phyloP scores from a whole-genome alignment of 148 eudicot species.

The Cornus kousa region DNA sequence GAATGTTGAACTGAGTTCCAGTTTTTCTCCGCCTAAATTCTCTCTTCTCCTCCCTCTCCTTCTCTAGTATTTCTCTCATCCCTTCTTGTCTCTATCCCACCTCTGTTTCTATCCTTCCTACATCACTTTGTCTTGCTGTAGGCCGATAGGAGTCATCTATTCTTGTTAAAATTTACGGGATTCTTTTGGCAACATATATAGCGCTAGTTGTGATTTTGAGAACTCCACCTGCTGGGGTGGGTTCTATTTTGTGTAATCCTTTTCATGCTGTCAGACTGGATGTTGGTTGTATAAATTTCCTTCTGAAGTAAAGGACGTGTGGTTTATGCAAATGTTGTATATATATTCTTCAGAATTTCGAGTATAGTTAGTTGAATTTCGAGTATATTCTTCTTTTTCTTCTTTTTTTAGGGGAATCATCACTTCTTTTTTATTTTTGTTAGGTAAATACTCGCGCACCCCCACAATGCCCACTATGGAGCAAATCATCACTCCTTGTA shows the following conservation, averaged over 20 bases:
- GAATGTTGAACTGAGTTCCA: too few species aligned
- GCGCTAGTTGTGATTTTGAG: neutral
- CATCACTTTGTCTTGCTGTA: neutral
- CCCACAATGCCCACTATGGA: too few species aligned
- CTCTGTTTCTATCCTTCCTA: too few species aligned
- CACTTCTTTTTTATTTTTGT: neutral
- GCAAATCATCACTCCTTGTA: too few species aligned
- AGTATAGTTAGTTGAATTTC: too few species aligned
- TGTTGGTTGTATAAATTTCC: neutral
- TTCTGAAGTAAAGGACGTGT: neutral
- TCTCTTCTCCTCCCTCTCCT: too few species aligned
- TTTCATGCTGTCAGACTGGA: neutral
- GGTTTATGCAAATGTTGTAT: neutral
- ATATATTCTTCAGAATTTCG: neutral
- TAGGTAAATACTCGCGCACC: too few species aligned
- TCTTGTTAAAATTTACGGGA: neutral
- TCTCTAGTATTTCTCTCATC: too few species aligned
- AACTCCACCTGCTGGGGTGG: neutral
- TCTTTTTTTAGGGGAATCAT: neutral
- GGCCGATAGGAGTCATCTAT: neutral
- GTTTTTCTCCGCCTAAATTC: too few species aligned
- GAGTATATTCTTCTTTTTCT: neutral
- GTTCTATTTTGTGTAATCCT: neutral
- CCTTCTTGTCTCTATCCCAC: too few species aligned
- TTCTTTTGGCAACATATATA: neutral